These are phyloP conservation scores for Poa annua DNA, from an alignment of 176 grass and related monocot genomes.

Conservation along the genomic window DNA sequence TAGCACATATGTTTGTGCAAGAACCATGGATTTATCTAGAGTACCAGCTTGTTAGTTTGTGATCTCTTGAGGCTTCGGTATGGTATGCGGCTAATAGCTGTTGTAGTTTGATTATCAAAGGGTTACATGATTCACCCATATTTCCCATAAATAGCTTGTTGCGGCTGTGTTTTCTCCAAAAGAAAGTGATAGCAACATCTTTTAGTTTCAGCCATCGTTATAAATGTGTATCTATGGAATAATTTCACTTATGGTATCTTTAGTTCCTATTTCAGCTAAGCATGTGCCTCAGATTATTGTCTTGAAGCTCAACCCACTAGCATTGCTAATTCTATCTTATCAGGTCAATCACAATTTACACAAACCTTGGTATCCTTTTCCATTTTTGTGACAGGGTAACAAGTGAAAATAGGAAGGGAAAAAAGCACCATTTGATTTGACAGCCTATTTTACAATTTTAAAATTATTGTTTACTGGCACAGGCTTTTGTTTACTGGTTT, in stretches of 20 bases:
- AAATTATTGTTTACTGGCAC: too few relatives aligned
- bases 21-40: background rate
- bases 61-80: background rate
- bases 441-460: background rate
- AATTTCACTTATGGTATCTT: background rate
- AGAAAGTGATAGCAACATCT: background rate
- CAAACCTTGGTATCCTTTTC: background rate
- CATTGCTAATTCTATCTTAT: background rate
- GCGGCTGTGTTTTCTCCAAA: background rate
- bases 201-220: background rate
- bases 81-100: background rate
- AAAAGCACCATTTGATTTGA: background rate
- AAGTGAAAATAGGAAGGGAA: background rate
- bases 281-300: background rate
- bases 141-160: background rate
- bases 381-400: background rate
- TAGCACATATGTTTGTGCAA: background rate
- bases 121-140: background rate
- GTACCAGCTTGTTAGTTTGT: background rate
- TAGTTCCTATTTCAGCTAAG: background rate
- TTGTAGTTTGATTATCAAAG: background rate
- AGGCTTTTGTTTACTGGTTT: too few relatives aligned
- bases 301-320: background rate
- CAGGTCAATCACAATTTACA: background rate
- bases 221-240: background rate